These are phyloP conservation scores for Podila epicladia DNA, from an alignment of 192 early-diverging fungal species.

Conservation along the genomic window DNA sequence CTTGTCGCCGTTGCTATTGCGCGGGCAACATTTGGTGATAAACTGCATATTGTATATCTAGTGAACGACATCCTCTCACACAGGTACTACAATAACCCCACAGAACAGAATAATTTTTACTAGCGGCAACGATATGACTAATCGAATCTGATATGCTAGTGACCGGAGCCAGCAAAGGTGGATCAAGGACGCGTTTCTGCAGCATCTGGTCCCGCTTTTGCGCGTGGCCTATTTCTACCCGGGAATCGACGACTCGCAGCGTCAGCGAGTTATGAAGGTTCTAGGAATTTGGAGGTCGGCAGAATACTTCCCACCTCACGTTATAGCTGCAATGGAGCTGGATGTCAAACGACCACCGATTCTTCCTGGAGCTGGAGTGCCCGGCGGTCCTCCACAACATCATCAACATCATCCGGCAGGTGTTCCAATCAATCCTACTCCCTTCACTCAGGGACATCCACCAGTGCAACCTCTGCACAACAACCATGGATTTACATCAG, in stretches of 20 bases:
- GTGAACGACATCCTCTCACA: conserved; percentile 63
- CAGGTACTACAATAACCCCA: conserved; percentile 34
- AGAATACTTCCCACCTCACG: conserved; percentile 34
- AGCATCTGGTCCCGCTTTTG: conserved; percentile 53
- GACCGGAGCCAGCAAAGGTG: conserved; percentile 54
- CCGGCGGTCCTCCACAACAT: neutral
- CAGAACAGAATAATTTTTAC: neutral
- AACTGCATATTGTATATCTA: conserved; percentile 61
- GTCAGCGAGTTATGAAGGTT: conserved; percentile 60
- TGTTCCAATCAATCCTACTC: neutral
- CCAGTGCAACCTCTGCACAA: too few species aligned
- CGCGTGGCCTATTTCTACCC: conserved; percentile 58
- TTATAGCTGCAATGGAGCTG: conserved; percentile 41
- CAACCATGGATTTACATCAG: neutral
- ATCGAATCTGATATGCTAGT: conserved; percentile 18
- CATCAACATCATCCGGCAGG: neutral
- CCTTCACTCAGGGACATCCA: neutral
- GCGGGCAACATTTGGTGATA: conserved; percentile 53
- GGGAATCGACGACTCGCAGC: conserved; percentile 45
- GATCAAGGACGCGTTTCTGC: conserved; percentile 58
- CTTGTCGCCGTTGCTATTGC: conserved; percentile 53
- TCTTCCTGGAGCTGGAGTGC: conserved; percentile 1
- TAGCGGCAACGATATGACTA: neutral
- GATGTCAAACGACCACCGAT: conserved; percentile 35
- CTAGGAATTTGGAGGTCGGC: conserved; percentile 53